Base-by-base conservation (phyloP, 1,284 basidiomycete species). In the Pascua sp. region DNA sequence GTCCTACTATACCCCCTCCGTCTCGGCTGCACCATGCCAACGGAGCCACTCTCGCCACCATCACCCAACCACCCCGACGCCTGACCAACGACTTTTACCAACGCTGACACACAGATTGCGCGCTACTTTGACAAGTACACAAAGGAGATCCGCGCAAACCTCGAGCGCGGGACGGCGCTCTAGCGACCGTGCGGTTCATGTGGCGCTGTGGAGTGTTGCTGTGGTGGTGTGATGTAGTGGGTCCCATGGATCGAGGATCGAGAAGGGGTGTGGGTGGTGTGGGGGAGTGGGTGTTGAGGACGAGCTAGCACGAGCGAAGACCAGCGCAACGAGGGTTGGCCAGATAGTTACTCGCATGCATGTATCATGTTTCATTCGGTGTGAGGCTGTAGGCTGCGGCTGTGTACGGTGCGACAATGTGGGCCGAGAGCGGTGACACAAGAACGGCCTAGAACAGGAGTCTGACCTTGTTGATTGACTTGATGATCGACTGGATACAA, bases 41-140 rank as follows among this genome's bases (percentile, higher is more conserved):
- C n/a, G n/a, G n/a, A n/a, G n/a, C n/a, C n/a, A n/a, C n/a, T n/a
- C n/a, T n/a, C n/a, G n/a, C n/a, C n/a, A n/a, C n/a, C n/a, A n/a
- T n/a, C n/a, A n/a, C n/a, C n/a, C n/a, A n/a, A n/a, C n/a, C n/a
- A n/a, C 24, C 24, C 7, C 24, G 7, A 32, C 24, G 7, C 24
- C 7, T 32, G 24, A 32, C 24, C 24, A 32, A 32, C 7, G 24
- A 32, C 3, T 3, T 3, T 3, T 3, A 32, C 24, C 24, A 32
- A 32, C 24, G 24, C 24, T 32, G 24, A 32, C 24, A 32, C 24
- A 32, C 24, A 32, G 24, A 32, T 98, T 79, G 88, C 90, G 17
- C 85, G 95, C 60, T 98, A 93, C 80, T 98, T 93, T 81, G 91
- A 98, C 83, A 93, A 95, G 72, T 95, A 97, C 72, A 98, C 95